Conservation (phyloP, 805 yeast genomes). For the Candida morakotiae region DNA sequence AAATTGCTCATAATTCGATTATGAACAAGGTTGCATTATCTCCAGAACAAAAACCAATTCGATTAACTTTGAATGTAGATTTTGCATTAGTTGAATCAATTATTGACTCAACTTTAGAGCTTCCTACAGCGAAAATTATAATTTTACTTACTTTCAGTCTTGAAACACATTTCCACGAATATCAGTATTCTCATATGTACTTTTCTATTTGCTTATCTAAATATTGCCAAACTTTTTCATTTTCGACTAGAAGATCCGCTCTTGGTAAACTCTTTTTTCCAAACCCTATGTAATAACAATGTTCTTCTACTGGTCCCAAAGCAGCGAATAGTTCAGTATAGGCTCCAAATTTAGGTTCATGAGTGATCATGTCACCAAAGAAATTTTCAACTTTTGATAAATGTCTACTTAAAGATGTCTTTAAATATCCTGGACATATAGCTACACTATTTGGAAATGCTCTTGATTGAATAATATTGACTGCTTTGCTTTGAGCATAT, state of each 20-base stretch:
- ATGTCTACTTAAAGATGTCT: slow-evolving; percentile 29
- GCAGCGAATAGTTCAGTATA: slow-evolving; percentile 40
- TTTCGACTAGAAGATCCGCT: background rate
- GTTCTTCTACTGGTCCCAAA: slow-evolving; percentile 34
- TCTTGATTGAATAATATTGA: slow-evolving; percentile 30
- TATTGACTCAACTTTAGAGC: too few species aligned
- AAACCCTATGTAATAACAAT: slow-evolving; percentile 35
- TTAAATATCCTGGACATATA: slow-evolving; percentile 40
- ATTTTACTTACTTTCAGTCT: too few species aligned
- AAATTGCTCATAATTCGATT: too few species aligned
- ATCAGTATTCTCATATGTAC: slow-evolving; percentile 14
- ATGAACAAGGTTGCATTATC: too few species aligned
- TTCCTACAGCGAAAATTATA: too few species aligned
- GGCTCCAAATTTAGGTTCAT: slow-evolving; percentile 35
- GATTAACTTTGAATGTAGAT: too few species aligned
- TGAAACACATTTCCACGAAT: too few species aligned
- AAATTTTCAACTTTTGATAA: background rate
- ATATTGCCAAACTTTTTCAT: slow-evolving; percentile 7
- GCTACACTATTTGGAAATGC: slow-evolving; percentile 23
- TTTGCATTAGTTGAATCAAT: too few species aligned
- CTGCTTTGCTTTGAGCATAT: slow-evolving; percentile 45
- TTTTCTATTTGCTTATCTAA: slow-evolving; percentile 8
- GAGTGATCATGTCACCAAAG: slow-evolving; percentile 10
- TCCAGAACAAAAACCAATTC: too few species aligned
- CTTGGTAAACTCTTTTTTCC: slow-evolving; percentile 12